phyloP scores from a whole-genome alignment of 768 basidiomycete genomes.

The Mycena amicta region DNA sequence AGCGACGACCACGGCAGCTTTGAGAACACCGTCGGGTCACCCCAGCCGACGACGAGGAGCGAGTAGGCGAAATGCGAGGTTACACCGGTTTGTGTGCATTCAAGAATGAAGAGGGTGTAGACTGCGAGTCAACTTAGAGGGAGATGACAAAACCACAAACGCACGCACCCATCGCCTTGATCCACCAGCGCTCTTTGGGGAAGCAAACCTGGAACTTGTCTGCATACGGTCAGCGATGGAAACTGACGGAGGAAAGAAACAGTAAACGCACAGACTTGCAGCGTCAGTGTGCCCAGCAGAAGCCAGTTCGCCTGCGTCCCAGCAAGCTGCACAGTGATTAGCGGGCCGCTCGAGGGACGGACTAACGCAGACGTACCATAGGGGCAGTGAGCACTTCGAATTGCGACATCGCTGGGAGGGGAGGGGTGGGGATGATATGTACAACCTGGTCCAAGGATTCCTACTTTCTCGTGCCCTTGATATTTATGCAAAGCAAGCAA shows the following conservation, averaged over 20 bases:
- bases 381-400: neutral
- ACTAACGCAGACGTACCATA: neutral
- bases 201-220: constrained; percentile 2
- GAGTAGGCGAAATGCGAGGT: constrained; percentile 22
- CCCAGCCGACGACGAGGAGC: constrained; percentile 22
- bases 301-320: constrained; percentile 6
- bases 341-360: neutral
- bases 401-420: neutral
- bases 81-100: constrained; percentile 21
- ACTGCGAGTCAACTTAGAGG: neutral
- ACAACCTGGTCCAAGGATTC: too few relatives aligned
- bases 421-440: too few relatives aligned
- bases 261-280: neutral
- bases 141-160: too few relatives aligned
- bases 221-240: neutral
- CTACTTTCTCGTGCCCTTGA: too few relatives aligned
- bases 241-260: neutral
- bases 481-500: too few relatives aligned
- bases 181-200: constrained; percentile 2
- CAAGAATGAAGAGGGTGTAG: constrained; percentile 17
- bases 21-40: constrained; percentile 12
- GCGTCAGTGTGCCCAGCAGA: neutral
- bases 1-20: constrained; percentile 21
- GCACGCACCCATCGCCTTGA: neutral
- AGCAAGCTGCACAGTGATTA: neutral